Base-by-base conservation (phyloP, 805 yeast species). In the Cyberlindnera maritima region DNA sequence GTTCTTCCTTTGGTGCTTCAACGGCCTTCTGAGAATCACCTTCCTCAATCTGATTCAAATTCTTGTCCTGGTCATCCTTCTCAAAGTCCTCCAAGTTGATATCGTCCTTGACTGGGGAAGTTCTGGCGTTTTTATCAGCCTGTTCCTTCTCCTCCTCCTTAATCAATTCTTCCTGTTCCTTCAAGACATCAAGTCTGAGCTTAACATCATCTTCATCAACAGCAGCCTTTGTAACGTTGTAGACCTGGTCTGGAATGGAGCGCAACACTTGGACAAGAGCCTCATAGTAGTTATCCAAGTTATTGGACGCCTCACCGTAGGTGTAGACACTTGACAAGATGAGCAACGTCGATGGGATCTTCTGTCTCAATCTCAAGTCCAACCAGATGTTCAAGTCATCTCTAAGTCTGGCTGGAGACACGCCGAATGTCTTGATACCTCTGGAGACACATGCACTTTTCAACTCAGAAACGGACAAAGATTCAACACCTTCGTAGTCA, bases 161-260 rank as follows among this genome's bases (percentile, higher is more conserved):
- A 65, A 92, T 92, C 61, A 86, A 67, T 55, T 81, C 85, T 66
- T 85, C 89, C 71, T 85, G 94, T 66, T 85, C 94, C 64, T 83
- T 83, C 50, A 85, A 68, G 41, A 85, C 86, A 57, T 83, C 83
- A 53, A 85, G 73, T 58, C 84, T 81, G 66, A 85, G 83, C 60
- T 81, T 77, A 62, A 78, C 80, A 46, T 68, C 72, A 38, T 65
- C 69, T 17, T 81, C 81, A 41, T 80, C 76, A 54, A 92, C 90
- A 63, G 90, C 95, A 55, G 91, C 77, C 68, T 89, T 95, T 56
- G 97, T 94, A 57, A 89, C 96, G 64, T 92, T 95, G 71, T 88
- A 92, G 49, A 92, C 90, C 66, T 92, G 97, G 60, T 89, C 95
- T 26, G 99, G 99, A 58, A 92, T 81, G 4, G 96, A 85, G 46